Evolutionary conservation across 116 monocot species (phyloP).

Genomic region (Iris pallida): DNA sequence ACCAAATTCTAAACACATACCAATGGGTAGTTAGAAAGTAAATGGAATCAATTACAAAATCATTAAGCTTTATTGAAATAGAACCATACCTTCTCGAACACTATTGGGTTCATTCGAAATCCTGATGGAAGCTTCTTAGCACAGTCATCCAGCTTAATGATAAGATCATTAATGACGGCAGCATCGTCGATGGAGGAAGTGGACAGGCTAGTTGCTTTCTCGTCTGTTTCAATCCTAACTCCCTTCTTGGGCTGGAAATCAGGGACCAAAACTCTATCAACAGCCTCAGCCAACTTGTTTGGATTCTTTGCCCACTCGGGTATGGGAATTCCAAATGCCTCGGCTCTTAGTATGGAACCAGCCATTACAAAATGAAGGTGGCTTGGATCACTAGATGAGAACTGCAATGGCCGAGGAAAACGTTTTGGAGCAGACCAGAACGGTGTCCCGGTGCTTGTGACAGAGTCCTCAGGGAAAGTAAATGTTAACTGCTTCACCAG

Average conservation of each 20-base stretch:
- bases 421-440: slow-evolving; percentile 15
- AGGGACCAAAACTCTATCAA: slow-evolving; percentile 1
- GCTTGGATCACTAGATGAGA: slow-evolving; percentile 3
- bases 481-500: slow-evolving; percentile 11
- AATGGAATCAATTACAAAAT: too few species aligned
- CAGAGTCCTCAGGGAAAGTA: slow-evolving; percentile 11
- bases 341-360: slow-evolving; percentile 10
- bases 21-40: too few species aligned
- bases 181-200: slow-evolving; percentile 9
- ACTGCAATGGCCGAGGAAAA: slow-evolving; percentile 9
- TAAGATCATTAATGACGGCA: slow-evolving; percentile 4
- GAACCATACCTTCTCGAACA: slow-evolving; percentile 5
- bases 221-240: slow-evolving; percentile 5
- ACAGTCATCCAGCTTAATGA: too few species aligned
- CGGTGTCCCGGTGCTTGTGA: slow-evolving; percentile 5
- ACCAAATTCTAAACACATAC: too few species aligned
- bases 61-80: too few species aligned
- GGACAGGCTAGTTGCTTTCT: slow-evolving; percentile 3
- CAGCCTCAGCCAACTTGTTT: not conserved
- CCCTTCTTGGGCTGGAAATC: slow-evolving; percentile 10
- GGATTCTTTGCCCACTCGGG: slow-evolving; percentile 10
- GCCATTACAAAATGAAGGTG: slow-evolving; percentile 1
- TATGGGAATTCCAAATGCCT: slow-evolving; percentile 6
- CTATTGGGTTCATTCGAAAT: slow-evolving; percentile 2
- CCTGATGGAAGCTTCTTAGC: slow-evolving; percentile 2